Base-by-base conservation (phyloP, 2,329 filamentous ascomycete genomes). In the Cyclaneusma minus region DNA sequence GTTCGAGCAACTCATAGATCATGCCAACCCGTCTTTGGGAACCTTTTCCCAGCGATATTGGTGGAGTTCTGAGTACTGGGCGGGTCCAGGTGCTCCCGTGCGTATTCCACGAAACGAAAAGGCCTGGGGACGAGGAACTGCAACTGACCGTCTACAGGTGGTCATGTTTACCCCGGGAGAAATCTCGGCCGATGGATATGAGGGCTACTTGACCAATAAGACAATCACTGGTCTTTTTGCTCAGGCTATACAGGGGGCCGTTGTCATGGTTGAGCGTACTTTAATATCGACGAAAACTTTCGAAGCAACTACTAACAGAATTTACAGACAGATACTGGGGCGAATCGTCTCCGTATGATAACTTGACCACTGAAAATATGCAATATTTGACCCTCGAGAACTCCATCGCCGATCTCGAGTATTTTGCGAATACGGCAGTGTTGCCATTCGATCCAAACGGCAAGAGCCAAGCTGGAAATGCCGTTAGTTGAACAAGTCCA, bases 1-100 rank as follows among this genome's bases (percentile, higher is more conserved):
- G 15, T 71, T 69, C 32, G 43, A 61, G 34, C 68, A 73, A 43
- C 50, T 64, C 28, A 61, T 73, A 25, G 67, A 75, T 39, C 69
- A 75, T 44, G 45, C 54, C 4, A 50, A 69, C 36, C 64, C 64
- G 1, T 48, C 48, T n/a, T 45, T 65, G 8, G 64, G 64, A 7
- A 68, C 58, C 0, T 69, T 69, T 36, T 48, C 53, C 15, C 62
- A 68, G 44, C 52, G 56, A 21, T 69, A 58, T 41, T 67, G 55
- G 50, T 69, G 55, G 41, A 61, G 56, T 36, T 49, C 53, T 1
- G 52, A 60, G 19, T 60, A 46, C 36, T 70, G 62, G 61, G 49
- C 49, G 8, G 66, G 64, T 1, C 58, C 62, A 23, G 61, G 64
- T 2, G 64, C 61, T 12, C 65, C 66, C 5, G 56, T 66, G 40